These are phyloP conservation scores for Trichosporon ovoides DNA, from an alignment of 1,284 basidiomycete genomes.

Conservation along the genomic window DNA sequence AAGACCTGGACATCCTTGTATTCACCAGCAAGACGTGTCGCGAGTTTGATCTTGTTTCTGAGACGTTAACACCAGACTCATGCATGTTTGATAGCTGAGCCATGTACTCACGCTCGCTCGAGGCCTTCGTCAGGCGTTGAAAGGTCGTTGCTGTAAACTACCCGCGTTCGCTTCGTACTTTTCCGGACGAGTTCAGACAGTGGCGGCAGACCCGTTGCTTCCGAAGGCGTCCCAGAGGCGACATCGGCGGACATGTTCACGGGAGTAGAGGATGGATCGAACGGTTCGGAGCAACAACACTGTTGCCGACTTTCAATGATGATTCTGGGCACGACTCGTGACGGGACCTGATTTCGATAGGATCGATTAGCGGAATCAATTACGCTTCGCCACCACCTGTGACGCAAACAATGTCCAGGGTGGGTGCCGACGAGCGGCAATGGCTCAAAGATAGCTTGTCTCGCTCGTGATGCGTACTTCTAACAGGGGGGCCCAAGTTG, in stretches of 20 bases:
- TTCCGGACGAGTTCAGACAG: slow-evolving; percentile 46
- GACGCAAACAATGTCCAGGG: no score
- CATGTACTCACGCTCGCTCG: slow-evolving; percentile 41
- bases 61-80: background rate
- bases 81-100: no score
- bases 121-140: slow-evolving; percentile 32
- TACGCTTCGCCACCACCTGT: no score
- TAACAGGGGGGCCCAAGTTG: no score
- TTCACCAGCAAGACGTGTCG: slow-evolving; percentile 72
- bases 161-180: slow-evolving; percentile 49
- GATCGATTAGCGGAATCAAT: background rate
- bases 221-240: slow-evolving; percentile 27
- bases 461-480: no score
- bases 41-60: slow-evolving; percentile 51
- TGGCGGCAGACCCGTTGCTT: slow-evolving; percentile 27
- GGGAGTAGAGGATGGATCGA: background rate
- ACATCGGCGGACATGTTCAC: slow-evolving; percentile 25
- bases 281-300: background rate
- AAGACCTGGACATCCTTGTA: slow-evolving; percentile 81
- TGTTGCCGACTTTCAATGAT: background rate
- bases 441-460: no score
- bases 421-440: no score
- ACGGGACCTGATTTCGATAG: background rate
- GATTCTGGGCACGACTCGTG: no score
- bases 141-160: slow-evolving; percentile 45